Evolutionary conservation across 2,329 filamentous ascomycete genomes (phyloP).

Genomic region (Colletotrichum sp.): DNA sequence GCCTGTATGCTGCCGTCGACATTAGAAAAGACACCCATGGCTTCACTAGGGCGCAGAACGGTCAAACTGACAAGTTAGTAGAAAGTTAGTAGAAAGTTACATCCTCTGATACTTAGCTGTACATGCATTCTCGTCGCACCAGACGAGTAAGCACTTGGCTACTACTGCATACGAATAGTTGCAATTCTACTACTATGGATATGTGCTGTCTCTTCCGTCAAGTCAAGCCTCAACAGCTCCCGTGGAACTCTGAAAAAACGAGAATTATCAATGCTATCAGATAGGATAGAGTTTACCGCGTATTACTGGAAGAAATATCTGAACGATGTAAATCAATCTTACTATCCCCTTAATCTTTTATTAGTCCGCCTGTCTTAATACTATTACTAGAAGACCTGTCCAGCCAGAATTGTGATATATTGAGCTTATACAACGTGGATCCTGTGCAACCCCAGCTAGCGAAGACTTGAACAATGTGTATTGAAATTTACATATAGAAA

Average conservation of each 20-base stretch:
- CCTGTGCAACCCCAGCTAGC: background rate
- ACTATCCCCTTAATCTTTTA: rapidly evolving
- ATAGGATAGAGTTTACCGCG: background rate
- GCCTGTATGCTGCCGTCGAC: background rate
- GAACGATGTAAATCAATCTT: background rate
- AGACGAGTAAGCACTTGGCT: background rate
- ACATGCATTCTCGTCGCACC: background rate
- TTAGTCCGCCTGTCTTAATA: too few relatives aligned
- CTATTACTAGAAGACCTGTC: too few relatives aligned
- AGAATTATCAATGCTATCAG: rapidly evolving
- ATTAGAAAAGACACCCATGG: background rate
- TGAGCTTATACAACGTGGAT: too few relatives aligned
- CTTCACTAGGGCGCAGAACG: background rate
- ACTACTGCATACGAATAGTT: background rate
- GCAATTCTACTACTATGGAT: background rate
- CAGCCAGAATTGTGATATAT: rapidly evolving
- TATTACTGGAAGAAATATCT: background rate
- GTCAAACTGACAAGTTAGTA: background rate
- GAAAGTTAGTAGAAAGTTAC: background rate
- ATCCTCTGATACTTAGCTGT: background rate
- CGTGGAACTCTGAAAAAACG: background rate
- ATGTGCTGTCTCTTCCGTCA: background rate
- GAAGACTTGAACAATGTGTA: background rate
- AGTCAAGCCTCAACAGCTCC: background rate
- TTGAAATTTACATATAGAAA: background rate